A percentile compares a stretch with the other conserved stretches of the same genome.
These are phyloP conservation scores for Blastobotrys terrestris DNA, from an alignment of 805 yeast species.

Conservation along the genomic window DNA sequence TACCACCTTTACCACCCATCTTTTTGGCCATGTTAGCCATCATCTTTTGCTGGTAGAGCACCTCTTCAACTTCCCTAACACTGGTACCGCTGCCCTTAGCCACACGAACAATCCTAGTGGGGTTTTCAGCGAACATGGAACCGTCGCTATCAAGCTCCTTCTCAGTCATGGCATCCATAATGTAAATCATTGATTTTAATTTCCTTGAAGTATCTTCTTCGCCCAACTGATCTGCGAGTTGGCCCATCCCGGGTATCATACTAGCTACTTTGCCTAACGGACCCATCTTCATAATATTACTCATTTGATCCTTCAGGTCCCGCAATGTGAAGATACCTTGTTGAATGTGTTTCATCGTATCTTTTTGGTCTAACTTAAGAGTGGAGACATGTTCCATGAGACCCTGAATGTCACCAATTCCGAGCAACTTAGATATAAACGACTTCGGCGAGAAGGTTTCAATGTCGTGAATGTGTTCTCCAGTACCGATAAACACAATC, in stretches of 20 bases:
- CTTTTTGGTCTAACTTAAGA: conserved; percentile 80
- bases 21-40: conserved; percentile 89
- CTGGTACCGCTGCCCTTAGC: conserved; percentile 94
- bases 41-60: conserved; percentile 82
- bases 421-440: conserved; percentile 84
- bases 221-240: conserved; percentile 77
- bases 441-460: conserved; percentile 87
- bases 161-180: conserved; percentile 94
- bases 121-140: conserved; percentile 66
- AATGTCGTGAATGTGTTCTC: conserved; percentile 91
- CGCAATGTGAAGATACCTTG: conserved; percentile 90
- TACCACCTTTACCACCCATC: conserved; percentile 48
- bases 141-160: conserved; percentile 91
- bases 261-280: conserved; percentile 89
- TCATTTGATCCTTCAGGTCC: conserved; percentile 92
- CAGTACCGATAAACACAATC: conserved; percentile 93
- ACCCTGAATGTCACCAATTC: conserved; percentile 93
- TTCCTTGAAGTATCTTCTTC: conserved; percentile 86
- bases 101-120: conserved; percentile 79
- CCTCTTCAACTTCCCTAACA: conserved; percentile 88
- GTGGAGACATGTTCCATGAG: conserved; percentile 90
- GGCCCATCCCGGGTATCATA: conserved; percentile 90
- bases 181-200: conserved; percentile 81
- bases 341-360: conserved; percentile 78
- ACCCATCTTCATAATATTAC: conserved; percentile 93